Evolutionary conservation across 306 rosid species (phyloP).

Genomic region (Argentina anserina): DNA sequence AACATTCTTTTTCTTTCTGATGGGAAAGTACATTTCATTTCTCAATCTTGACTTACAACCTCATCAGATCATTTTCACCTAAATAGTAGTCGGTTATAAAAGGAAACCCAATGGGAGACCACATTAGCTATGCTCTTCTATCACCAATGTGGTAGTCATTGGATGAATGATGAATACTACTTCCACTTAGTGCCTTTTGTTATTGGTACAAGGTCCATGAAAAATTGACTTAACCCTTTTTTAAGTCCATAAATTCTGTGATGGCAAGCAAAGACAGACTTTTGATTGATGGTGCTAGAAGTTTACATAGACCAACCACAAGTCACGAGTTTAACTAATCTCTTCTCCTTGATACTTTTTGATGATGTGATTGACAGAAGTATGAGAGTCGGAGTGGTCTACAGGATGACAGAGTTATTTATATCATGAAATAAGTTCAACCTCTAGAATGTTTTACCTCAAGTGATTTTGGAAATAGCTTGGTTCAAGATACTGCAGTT

Average conservation of each 20-base stretch:
- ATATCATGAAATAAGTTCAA: neutral
- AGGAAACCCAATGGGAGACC: neutral
- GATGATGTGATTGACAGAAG: too few relatives aligned
- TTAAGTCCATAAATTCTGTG: neutral
- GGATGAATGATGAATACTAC: neutral
- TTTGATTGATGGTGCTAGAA: too few relatives aligned
- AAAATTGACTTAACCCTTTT: neutral
- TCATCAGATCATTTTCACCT: neutral
- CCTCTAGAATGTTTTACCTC: neutral
- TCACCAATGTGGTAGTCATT: neutral
- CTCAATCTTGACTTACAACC: neutral
- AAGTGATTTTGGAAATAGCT: neutral
- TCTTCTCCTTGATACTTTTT: too few relatives aligned
- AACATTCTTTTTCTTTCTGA: neutral
- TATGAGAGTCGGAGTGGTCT: neutral
- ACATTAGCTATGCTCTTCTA: neutral
- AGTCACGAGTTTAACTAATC: too few relatives aligned
- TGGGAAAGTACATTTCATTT: neutral
- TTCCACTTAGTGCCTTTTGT: neutral
- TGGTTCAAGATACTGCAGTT: neutral
- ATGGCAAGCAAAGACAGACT: too few relatives aligned
- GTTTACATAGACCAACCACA: too few relatives aligned
- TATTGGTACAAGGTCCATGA: neutral
- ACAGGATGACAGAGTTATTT: neutral
- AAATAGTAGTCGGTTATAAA: neutral